phyloP scores from a whole-genome alignment of 345 rosid species.

The Gossypium arboreum region DNA sequence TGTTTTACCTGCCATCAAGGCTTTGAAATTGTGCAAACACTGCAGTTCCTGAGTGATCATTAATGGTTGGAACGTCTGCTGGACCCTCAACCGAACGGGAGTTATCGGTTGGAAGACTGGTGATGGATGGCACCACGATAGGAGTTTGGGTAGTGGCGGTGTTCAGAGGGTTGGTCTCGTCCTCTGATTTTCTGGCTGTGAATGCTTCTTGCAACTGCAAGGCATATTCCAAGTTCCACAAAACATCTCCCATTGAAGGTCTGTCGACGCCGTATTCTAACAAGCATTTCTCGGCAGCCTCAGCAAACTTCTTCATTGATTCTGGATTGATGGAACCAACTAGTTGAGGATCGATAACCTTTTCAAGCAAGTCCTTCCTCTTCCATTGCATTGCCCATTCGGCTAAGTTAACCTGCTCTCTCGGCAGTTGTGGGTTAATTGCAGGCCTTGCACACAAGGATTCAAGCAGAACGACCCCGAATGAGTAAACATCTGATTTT shows the following conservation, averaged over 20 bases:
- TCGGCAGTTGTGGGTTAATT: conserved; percentile 42
- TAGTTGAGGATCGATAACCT: conserved; percentile 45
- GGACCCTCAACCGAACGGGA: conserved; percentile 26
- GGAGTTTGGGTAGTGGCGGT: conserved; percentile 15
- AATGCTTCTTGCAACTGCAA: conserved; percentile 73
- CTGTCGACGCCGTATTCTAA: conserved; percentile 50
- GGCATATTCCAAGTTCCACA: conserved; percentile 67
- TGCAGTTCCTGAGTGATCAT: conserved; percentile 66
- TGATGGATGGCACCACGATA: conserved; percentile 23
- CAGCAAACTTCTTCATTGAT: conserved; percentile 47
- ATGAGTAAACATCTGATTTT: conserved; percentile 54
- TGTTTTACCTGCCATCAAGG: conserved; percentile 55
- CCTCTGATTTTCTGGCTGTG: conserved; percentile 47
- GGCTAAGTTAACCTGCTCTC: conserved; percentile 54
- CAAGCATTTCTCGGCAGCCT: conserved; percentile 54
- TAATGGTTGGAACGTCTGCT: conserved; percentile 36
- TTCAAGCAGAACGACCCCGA: conserved; percentile 49
- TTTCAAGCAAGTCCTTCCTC: conserved; percentile 45
- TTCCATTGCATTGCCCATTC: conserved; percentile 65
- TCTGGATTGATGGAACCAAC: conserved; percentile 35
- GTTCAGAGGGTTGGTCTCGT: conserved; percentile 30
- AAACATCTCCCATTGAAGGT: conserved; percentile 56
- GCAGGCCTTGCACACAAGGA: conserved; percentile 4
- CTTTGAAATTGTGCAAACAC: conserved; percentile 56
- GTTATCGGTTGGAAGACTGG: conserved; percentile 21